phyloP scores from a whole-genome alignment of 2,329 filamentous ascomycete genomes.

The Fusarium stilboides region DNA sequence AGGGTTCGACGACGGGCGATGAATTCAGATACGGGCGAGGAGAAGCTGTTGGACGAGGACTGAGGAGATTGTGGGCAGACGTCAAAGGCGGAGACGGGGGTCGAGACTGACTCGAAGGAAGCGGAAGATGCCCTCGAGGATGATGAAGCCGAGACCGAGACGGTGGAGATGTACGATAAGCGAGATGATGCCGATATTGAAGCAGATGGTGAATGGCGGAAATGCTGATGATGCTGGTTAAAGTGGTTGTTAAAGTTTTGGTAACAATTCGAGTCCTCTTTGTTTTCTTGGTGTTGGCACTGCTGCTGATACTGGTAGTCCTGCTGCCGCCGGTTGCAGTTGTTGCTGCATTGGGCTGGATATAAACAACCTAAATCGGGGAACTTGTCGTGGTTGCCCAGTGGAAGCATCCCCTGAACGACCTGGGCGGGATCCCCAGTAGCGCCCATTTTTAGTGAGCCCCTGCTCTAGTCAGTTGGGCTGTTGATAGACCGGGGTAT shows the following conservation, averaged over 20 bases:
- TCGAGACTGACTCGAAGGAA: constrained; percentile 42
- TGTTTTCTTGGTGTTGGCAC: constrained; percentile 19
- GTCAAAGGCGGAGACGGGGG: constrained; percentile 44
- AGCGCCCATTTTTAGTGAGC: constrained; percentile 44
- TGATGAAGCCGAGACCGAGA: constrained; percentile 37
- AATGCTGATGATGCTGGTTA: constrained; percentile 47
- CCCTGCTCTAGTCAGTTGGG: constrained; percentile 16
- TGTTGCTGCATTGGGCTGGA: constrained; percentile 27
- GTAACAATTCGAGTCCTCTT: constrained; percentile 19
- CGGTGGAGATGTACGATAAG: constrained; percentile 48
- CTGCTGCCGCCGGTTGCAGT: constrained; percentile 22
- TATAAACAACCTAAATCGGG: constrained; percentile 64
- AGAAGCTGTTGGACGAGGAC: constrained; percentile 16
- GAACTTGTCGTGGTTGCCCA: constrained; percentile 58
- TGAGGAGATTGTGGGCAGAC: constrained; percentile 27
- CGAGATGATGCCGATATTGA: constrained; percentile 46
- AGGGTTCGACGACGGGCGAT: constrained; percentile 41
- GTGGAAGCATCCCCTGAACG: constrained; percentile 48
- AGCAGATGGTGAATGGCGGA: constrained; percentile 47
- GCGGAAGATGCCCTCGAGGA: constrained; percentile 44
- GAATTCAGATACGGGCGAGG: constrained; percentile 39
- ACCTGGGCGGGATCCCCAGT: constrained; percentile 36
- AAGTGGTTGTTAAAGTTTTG: constrained; percentile 45
- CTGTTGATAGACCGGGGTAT: constrained; percentile 15
- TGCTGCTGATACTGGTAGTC: constrained; percentile 17